Conservation (phyloP, 495 filamentous ascomycete genomes). For the Trypethelium eluteriae region DNA sequence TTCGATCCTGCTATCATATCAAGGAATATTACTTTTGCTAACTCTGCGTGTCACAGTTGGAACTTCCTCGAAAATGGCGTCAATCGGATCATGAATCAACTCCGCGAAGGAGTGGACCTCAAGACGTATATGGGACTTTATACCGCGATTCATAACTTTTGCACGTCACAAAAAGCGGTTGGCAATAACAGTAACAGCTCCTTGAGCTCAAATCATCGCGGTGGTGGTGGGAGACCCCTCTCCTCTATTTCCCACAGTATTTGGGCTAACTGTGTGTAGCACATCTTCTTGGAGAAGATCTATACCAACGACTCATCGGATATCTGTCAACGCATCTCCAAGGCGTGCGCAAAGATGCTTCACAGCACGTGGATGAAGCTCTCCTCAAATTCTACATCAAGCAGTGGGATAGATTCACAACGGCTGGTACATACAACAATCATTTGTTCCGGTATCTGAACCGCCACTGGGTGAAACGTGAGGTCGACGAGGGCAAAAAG, state of each 20-base stretch:
- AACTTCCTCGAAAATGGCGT: conserved; percentile 78
- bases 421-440: conserved; percentile 91
- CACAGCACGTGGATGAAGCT: conserved; percentile 77
- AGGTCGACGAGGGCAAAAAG: conserved; percentile 99
- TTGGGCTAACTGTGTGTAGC: conserved; percentile 44
- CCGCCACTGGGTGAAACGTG: conserved; percentile 96
- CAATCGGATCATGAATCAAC: conserved; percentile 81
- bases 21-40: not conserved
- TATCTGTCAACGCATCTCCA: conserved; percentile 74
- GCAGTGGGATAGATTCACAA: conserved; percentile 94
- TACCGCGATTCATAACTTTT: conserved; percentile 98
- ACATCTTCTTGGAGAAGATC: conserved; percentile 89
- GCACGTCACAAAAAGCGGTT: conserved; percentile 92
- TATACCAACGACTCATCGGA: conserved; percentile 80
- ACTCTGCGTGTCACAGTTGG: conserved; percentile 53
- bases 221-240: conserved; percentile 49
- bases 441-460: conserved; percentile 97
- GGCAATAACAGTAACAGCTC: conserved; percentile 32
- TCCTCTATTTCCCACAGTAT: conserved; percentile 11
- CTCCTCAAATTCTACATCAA: conserved; percentile 90
- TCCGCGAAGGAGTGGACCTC: conserved; percentile 90
- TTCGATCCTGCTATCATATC: not conserved
- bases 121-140: conserved; percentile 94
- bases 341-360: conserved; percentile 57
- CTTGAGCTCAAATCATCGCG: conserved; percentile 55